A percentile compares a stretch with the other conserved stretches of the same genome.
These are phyloP conservation scores for Metarhizium guizhouense DNA, from an alignment of 2,329 filamentous ascomycete species.

Conservation along the genomic window DNA sequence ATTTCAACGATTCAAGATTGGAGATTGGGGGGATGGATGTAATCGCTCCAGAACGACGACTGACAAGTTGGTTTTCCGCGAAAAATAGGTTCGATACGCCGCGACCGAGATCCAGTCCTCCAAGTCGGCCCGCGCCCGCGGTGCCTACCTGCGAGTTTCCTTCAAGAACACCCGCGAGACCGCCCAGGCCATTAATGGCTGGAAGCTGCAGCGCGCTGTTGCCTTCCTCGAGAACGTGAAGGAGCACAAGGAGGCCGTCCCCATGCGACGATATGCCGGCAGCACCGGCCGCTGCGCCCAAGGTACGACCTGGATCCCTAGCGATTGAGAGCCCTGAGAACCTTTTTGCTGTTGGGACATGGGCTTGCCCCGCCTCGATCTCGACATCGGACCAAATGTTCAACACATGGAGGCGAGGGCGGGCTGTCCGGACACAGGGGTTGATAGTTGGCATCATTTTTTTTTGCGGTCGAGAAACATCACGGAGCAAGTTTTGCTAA, in stretches of 20 bases:
- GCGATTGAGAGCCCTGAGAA: neutral
- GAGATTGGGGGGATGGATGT: neutral
- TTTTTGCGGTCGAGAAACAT: too few relatives aligned
- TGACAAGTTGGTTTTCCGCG: constrained; percentile 15
- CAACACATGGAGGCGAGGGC: too few relatives aligned
- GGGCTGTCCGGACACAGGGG: too few relatives aligned
- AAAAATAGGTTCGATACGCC: constrained; percentile 82
- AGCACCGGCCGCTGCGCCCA: constrained; percentile 93
- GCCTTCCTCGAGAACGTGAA: constrained; percentile 98
- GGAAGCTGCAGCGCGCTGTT: constrained; percentile 92
- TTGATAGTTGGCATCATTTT: too few relatives aligned
- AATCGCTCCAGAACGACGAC: constrained; percentile 1
- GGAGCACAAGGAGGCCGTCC: constrained; percentile 94
- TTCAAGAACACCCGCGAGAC: constrained; percentile 99
- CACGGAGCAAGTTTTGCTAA: constrained; percentile 15
- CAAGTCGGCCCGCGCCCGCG: constrained; percentile 96
- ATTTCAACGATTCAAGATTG: neutral
- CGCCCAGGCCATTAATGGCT: constrained; percentile 98
- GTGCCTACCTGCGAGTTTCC: constrained; percentile 96
- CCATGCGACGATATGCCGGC: constrained; percentile 96
- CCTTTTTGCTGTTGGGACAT: too few relatives aligned
- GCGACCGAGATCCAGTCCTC: constrained; percentile 76
- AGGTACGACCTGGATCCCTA: constrained; percentile 57
- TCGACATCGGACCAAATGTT: too few relatives aligned
- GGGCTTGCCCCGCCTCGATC: too few relatives aligned